A percentile compares a stretch with the other conserved stretches of the same genome.
These are phyloP conservation scores for Anacardium occidentale DNA, from an alignment of 345 rosid genomes.

Conservation along the genomic window DNA sequence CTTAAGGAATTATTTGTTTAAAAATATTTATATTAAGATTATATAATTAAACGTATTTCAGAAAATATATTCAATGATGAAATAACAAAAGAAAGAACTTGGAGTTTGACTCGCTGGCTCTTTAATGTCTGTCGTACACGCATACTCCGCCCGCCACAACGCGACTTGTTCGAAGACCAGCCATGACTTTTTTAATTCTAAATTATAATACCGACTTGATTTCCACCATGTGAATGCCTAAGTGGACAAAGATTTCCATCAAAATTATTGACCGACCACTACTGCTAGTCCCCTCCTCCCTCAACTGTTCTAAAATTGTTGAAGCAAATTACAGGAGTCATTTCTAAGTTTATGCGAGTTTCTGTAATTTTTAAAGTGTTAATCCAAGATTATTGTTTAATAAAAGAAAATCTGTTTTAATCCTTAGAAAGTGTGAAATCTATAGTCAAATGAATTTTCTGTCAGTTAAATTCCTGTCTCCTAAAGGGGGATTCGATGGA, in stretches of 20 bases:
- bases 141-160: background rate
- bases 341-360: no score
- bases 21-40: no score
- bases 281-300: background rate
- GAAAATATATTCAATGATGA: no score
- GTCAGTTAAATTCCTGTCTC: background rate
- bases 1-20: no score
- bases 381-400: background rate
- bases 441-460: constrained; percentile 17
- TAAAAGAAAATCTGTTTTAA: constrained; percentile 1
- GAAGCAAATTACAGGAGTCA: no score
- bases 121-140: constrained; percentile 26
- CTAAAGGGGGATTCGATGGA: constrained; percentile 1
- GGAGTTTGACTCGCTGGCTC: constrained; percentile 65
- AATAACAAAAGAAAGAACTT: no score
- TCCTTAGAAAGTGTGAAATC: no score
- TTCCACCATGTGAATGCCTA: constrained; percentile 26
- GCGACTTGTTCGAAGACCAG: constrained; percentile 2
- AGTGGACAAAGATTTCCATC: background rate
- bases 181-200: background rate
- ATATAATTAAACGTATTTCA: no score
- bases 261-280: constrained; percentile 19
- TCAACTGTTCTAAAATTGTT: no score
- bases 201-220: background rate
- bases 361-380: no score